Evolutionary conservation across 1,139 yeast genomes (phyloP).

Genomic region (Yamadazyma atmosphaerica): DNA sequence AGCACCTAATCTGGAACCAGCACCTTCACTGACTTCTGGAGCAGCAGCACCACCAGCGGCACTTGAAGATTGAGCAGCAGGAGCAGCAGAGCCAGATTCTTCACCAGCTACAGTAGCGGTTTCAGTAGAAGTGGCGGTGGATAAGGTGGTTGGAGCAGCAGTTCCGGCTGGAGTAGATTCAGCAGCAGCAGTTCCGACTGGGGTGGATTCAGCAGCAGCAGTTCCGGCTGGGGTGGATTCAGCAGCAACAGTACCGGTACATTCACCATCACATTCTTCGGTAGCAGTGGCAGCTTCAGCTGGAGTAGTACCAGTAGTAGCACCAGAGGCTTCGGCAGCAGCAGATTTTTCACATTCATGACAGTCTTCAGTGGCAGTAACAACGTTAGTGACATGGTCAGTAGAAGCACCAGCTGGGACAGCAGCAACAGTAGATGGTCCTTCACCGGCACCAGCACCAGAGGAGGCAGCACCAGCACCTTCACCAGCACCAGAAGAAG

Average conservation of each 20-base stretch:
- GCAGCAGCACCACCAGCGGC: slow-evolving; percentile 4
- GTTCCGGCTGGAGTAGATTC: slow-evolving; percentile 2
- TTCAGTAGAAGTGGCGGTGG: slow-evolving; percentile 3
- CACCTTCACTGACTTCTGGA: slow-evolving; percentile 6
- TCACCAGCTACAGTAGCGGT: background rate
- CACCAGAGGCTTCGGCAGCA: background rate
- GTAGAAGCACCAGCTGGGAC: background rate
- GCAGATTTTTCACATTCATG: slow-evolving; percentile 2
- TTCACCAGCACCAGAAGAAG: background rate
- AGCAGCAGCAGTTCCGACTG: slow-evolving; percentile 6
- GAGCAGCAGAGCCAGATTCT: slow-evolving; percentile 2
- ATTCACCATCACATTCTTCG: background rate
- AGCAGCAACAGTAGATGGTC: slow-evolving; percentile 1
- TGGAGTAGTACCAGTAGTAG: slow-evolving; percentile 1
- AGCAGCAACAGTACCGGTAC: background rate
- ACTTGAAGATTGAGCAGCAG: slow-evolving; percentile 1
- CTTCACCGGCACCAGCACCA: background rate
- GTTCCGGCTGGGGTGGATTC: slow-evolving; percentile 7
- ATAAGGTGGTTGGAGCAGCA: slow-evolving; percentile 1
- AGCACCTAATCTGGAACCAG: slow-evolving; percentile 8
- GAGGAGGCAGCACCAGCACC: background rate
- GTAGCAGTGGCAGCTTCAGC: slow-evolving; percentile 1
- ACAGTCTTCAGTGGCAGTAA: slow-evolving; percentile 4
- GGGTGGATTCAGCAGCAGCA: slow-evolving; percentile 5
- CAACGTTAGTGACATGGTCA: background rate